These are phyloP conservation scores for Lactarius trivialis DNA, from an alignment of 768 basidiomycete genomes.

Conservation along the genomic window DNA sequence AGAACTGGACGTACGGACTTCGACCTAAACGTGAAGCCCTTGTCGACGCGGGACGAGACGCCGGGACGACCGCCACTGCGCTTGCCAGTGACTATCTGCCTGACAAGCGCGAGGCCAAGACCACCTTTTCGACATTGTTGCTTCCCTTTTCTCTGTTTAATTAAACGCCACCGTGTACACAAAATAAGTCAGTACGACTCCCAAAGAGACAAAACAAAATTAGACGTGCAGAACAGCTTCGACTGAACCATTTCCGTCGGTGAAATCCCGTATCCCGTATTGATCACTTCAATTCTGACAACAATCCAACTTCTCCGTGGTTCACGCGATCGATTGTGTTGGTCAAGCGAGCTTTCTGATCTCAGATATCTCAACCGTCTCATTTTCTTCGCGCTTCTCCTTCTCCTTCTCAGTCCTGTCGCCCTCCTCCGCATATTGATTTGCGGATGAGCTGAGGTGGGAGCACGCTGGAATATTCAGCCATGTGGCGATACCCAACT, in stretches of 20 bases:
- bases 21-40: constrained; percentile 90
- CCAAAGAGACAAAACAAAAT: background rate
- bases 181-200: background rate
- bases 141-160: constrained; percentile 69
- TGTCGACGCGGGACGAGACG: constrained; percentile 38
- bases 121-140: constrained; percentile 58
- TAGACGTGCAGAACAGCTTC: constrained; percentile 59
- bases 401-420: background rate
- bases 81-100: constrained; percentile 50
- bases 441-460: background rate
- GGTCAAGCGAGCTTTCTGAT: constrained; percentile 34
- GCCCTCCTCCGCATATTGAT: background rate
- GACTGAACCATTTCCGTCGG: constrained; percentile 62
- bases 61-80: constrained; percentile 43
- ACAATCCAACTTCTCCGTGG: constrained; percentile 56
- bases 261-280: constrained; percentile 63
- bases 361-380: background rate
- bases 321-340: constrained; percentile 43
- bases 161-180: constrained; percentile 55
- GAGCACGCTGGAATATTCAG: constrained; percentile 37
- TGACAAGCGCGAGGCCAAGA: constrained; percentile 45
- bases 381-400: background rate
- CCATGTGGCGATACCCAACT: constrained; percentile 59
- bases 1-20: constrained; percentile 44
- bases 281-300: constrained; percentile 78